A percentile compares a stretch with the other conserved stretches of the same genome.
Evolutionary conservation across 192 early-diverging fungal genomes (phyloP).

Genomic region (Dissophora globulifera): DNA sequence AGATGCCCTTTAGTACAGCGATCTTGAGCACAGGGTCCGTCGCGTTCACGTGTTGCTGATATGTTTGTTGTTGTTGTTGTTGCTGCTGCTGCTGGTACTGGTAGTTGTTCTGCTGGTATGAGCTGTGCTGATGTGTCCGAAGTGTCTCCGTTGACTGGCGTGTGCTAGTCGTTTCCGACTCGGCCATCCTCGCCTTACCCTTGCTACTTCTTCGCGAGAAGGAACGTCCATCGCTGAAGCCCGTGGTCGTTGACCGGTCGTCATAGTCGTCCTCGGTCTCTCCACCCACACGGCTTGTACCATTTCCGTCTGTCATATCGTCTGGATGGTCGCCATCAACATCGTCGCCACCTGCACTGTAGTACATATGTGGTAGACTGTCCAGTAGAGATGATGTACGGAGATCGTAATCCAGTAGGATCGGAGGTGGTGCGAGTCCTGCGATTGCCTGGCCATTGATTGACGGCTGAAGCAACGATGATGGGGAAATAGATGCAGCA

Average conservation of each 20-base stretch:
- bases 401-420: conserved; percentile 32
- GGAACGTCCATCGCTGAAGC: not conserved
- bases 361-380: conserved; percentile 39
- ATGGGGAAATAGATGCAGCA: conserved; percentile 12
- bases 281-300: not conserved
- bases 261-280: conserved; percentile 39
- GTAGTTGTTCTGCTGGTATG: not conserved
- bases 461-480: conserved; percentile 19
- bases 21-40: conserved; percentile 56
- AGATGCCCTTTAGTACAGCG: conserved; percentile 55
- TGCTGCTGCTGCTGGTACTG: not conserved
- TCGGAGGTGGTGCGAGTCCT: conserved; percentile 32
- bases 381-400: conserved; percentile 21
- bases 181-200: conserved; percentile 5
- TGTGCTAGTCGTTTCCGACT: not conserved
- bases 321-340: conserved; percentile 43
- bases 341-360: conserved; percentile 46
- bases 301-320: not conserved
- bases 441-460: conserved; percentile 26
- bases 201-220: not conserved
- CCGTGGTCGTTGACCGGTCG: conserved; percentile 6
- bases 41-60: conserved; percentile 20
- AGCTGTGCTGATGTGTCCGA: not conserved
- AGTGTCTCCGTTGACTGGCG: not conserved
- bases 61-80: not conserved